Evolutionary conservation across 768 basidiomycete genomes (phyloP), one percentile per base, ranked within the genome.

Genomic region (Gloeopeniophorella convolvens): DNA sequence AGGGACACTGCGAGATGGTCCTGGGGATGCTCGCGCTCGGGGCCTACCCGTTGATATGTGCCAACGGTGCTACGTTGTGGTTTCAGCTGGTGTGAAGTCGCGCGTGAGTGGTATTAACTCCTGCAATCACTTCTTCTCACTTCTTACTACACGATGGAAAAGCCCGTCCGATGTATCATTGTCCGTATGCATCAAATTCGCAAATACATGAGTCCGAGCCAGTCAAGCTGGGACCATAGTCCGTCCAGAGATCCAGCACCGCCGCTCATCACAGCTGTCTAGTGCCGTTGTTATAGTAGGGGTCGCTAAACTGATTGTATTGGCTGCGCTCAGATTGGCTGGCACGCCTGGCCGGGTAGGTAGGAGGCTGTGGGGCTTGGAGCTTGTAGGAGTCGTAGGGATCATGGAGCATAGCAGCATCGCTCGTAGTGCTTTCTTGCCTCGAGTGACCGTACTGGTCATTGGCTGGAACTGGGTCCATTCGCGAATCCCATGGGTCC

Each of bases 401-500:
- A 8, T 56, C 51, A 10, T 45, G 39, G 18, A 51, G 48, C 53
- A 48, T 55, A 4, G 24, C 44, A 26, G 7, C n/a, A 16, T 57
- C 55, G 51, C 60, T 59, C 23, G 37, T 15, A 2, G 39, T n/a
- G 30, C 58, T 59, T 35, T 49, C 58, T 1, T 45, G 16, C 35
- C 53, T 51, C 1, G 18, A 35, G 40, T 59, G 57, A 3, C 40
- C 41, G 28, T 58, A 45, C 32, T 45, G 45, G 41, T 36, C 59
- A 47, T 31, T 48, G 56, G 30, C 36, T 18, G 31, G 36, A 9
- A 24, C n/a, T 21, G 44, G 20, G 12, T 73, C 63, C 42, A 65
- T 62, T 47, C 82, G 73, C 23, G 77, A 69, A 48, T 86, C 79
- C 83, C 85, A 89, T n/a, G 82, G 75, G 60, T 83, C 82, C 55